Conservation (phyloP, 345 rosid genomes). For the Nephelium lappaceum region DNA sequence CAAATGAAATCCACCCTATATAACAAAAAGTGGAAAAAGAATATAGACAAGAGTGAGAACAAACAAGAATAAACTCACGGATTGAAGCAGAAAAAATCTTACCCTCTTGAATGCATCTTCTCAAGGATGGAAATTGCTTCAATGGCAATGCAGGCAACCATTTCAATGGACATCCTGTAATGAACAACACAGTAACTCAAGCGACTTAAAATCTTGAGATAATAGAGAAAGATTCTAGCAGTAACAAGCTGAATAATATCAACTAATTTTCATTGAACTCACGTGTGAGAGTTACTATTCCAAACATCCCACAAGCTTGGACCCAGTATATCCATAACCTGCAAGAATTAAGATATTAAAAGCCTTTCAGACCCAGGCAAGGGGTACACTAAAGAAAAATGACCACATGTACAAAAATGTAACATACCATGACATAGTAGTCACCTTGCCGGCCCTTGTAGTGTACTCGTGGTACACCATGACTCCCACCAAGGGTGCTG, state of each 20-base stretch:
- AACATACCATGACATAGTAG: constrained; percentile 74
- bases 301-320: constrained; percentile 87
- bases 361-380: not conserved
- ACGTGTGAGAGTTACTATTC: constrained; percentile 68
- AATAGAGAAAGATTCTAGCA: not conserved
- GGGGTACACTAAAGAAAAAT: not conserved
- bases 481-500: constrained; percentile 80
- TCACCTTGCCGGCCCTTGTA: constrained; percentile 78
- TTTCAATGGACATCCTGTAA: constrained; percentile 72
- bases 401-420: constrained; percentile 2
- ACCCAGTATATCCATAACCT: constrained; percentile 88
- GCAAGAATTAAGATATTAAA: constrained; percentile 18
- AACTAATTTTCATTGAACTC: constrained; percentile 31
- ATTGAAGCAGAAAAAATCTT: constrained; percentile 14
- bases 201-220: not conserved
- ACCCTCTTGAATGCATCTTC: constrained; percentile 76
- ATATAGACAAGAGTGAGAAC: not conserved
- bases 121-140: constrained; percentile 81
- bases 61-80: not conserved
- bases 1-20: constrained; percentile 1
- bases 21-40: not conserved
- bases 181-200: constrained; percentile 21
- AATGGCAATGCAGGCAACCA: constrained; percentile 82
- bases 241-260: constrained; percentile 1
- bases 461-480: constrained; percentile 79